Base-by-base conservation (phyloP, 257 asterid genomes). In the Linaria vulgaris region DNA sequence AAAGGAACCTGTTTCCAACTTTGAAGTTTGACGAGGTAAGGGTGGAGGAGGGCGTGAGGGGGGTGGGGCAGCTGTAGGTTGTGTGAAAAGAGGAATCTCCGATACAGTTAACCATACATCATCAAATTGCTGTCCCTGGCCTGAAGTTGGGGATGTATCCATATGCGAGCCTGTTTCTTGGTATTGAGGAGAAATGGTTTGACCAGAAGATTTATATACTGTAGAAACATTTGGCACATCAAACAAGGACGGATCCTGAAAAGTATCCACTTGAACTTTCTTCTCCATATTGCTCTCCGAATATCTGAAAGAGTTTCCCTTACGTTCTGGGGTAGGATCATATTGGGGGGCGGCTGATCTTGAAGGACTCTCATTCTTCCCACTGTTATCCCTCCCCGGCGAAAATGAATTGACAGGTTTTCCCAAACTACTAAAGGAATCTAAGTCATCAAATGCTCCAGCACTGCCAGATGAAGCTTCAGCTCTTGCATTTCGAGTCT, bases 21-120 rank as follows among this genome's bases (percentile, higher is more conserved):
- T 88, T 54, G 81, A 72, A 70, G 74, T 67, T 66, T 56, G 72
- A 46, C 78, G 76, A 62, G 99, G 99, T 71, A 90, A 77, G 54
- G 91, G 91, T 63, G 99, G 99, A 57, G 97, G 99, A 62, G 96
- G 90, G 15, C 97, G 87, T 39, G 99, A 83, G 69, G 99, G 99
- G 43, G 97, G 96, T 68, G 99, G 91, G 81, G 97, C 95, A 67
- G 77, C 69, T 21, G 97, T 79, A 25, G 95, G 96, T 72, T 81
- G 95, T 3, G 97, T 94, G 58, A 74, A 84, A 67, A 94, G 97
- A 65, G 97, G 97, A 66, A 94, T 74, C 83, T 94, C 99, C 6
- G 91, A 88, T 37, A 88, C 96, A 47, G 91, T 81, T 63, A 90
- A 77, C 99, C 99, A 94, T 58, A 88, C 66, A 46, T 86, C 96